Evolutionary conservation across 345 rosid genomes (phyloP), one percentile per base, ranked within the genome.

Genomic region (Hypericum perforatum): DNA sequence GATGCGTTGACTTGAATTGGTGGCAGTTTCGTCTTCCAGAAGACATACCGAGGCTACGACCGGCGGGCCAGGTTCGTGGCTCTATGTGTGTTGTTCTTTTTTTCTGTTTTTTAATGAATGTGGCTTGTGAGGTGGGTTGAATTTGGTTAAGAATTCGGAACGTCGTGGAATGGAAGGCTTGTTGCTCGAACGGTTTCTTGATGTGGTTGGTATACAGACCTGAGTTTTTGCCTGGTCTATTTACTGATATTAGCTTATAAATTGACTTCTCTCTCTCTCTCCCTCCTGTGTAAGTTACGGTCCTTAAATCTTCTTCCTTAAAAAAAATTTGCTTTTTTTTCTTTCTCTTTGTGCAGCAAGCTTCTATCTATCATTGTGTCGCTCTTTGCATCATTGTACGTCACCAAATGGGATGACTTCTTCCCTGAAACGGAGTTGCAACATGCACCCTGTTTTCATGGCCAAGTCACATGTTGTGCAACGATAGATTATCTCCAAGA

Each of bases 21-120:
- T 56, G 49, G 22, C 84, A 90, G 95, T 76, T 90, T 90, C 71
- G 75, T 79, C 48, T 82, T 86, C 69, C 84, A 87, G 85, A 82
- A 76, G 70, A 77, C 78, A 22, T 69, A 91, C 16, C 79, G 71
- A 59, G 86, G 86, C 78, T 84, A 90, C 69, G 88, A 82, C 63
- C 75, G 97, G 62, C 84, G 96, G 52, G 84, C 84, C 74, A 84
- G 96, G 96, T 86, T 36, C 37, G 11, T 51, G 54, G 8, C 4
- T 9, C n/a, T 29, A 3, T 51, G 12, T 51, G 13, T 29, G 32
- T 5, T 5, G n/a, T 42, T n/a, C 10, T 48, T 13, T 5, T 14
- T 9, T 6, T 10, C 48, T 14, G 13, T 13, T 32, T n/a, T 5
- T 15, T 5, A 42, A 41, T n/a, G 3, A 9, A 3, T 11, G 7